Conservation (phyloP, 495 filamentous ascomycete species). For the Echria macrotheca region DNA sequence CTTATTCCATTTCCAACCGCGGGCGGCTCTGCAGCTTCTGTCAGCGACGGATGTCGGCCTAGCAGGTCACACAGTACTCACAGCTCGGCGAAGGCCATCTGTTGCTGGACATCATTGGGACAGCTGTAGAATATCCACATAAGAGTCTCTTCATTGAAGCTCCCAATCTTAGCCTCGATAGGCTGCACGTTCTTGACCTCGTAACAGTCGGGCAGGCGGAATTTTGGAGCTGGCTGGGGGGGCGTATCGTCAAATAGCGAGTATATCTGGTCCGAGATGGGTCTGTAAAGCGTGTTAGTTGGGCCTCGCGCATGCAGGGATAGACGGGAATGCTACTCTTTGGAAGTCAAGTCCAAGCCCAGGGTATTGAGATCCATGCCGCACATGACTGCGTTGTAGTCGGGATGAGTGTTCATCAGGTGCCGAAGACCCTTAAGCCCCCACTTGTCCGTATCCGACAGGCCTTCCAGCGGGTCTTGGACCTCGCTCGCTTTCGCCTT, state of each 20-base stretch:
- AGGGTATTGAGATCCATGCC: conserved; percentile 74
- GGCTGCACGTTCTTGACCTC: conserved; percentile 80
- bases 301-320: too few species aligned
- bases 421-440: conserved; percentile 73
- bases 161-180: conserved; percentile 68
- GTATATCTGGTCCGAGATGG: conserved; percentile 44
- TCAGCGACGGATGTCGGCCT: conserved; percentile 8
- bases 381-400: conserved; percentile 66
- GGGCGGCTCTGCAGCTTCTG: conserved; percentile 37
- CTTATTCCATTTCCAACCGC: conserved; percentile 94
- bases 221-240: conserved; percentile 69
- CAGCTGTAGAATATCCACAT: conserved; percentile 95
- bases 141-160: conserved; percentile 85
- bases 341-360: conserved; percentile 72
- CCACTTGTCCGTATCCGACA: conserved; percentile 75
- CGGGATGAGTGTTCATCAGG: conserved; percentile 72
- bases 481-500: conserved; percentile 29
- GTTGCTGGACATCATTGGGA: conserved; percentile 77
- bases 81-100: conserved; percentile 77
- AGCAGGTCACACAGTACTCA: too few species aligned
- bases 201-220: conserved; percentile 76
- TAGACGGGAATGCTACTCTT: conserved; percentile 61
- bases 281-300: too few species aligned
- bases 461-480: conserved; percentile 60
- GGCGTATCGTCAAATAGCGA: conserved; percentile 67